phyloP scores from a whole-genome alignment of 805 yeast genomes.

The Pichia insulana region DNA sequence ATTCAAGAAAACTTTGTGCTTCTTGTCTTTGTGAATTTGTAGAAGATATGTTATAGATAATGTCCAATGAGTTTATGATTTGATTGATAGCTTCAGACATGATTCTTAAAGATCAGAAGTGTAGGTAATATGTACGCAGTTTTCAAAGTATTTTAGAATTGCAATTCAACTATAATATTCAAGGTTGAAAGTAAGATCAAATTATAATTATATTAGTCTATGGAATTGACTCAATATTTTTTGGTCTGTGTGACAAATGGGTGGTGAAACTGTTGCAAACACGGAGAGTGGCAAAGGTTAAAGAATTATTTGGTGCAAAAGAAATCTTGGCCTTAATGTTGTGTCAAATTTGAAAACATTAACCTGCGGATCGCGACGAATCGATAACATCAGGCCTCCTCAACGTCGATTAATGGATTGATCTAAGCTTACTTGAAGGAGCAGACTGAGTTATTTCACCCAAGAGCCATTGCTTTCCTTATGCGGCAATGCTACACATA shows the following conservation, averaged over 20 bases:
- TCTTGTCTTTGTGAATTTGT: constrained; percentile 45
- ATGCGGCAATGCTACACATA: too few relatives aligned
- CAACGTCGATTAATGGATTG: too few relatives aligned
- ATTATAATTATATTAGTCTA: too few relatives aligned
- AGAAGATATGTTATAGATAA: constrained; percentile 60
- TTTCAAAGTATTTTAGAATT: background rate
- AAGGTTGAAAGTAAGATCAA: background rate
- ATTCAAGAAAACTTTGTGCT: constrained; percentile 62
- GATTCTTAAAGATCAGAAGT: background rate
- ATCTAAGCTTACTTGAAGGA: too few relatives aligned
- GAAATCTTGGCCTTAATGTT: too few relatives aligned
- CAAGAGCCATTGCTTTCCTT: too few relatives aligned
- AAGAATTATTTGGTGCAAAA: too few relatives aligned
- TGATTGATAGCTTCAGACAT: constrained; percentile 51
- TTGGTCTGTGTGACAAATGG: background rate
- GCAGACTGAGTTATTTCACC: too few relatives aligned
- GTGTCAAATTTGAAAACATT: too few relatives aligned
- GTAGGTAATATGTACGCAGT: background rate
- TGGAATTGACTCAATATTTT: background rate
- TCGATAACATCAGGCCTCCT: too few relatives aligned
- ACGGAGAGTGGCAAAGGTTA: too few relatives aligned
- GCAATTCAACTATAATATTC: background rate
- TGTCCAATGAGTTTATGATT: constrained; percentile 68
- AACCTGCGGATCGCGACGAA: too few relatives aligned
- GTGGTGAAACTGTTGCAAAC: background rate